A percentile compares a stretch with the other conserved stretches of the same genome.
Evolutionary conservation across 2,329 filamentous ascomycete genomes (phyloP).

Genomic region (Epichloe typhina): DNA sequence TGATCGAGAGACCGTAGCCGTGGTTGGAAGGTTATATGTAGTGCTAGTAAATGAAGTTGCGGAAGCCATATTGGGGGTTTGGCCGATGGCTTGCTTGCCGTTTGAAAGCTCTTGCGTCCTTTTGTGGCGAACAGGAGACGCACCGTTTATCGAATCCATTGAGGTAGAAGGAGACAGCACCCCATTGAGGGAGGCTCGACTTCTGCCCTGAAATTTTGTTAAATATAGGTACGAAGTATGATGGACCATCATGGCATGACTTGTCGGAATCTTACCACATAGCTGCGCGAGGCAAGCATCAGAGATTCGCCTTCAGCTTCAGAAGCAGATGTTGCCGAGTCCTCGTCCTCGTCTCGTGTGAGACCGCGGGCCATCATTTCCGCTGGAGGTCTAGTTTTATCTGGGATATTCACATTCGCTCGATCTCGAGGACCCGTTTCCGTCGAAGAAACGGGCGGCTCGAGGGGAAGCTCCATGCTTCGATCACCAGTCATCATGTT

Average conservation of each 20-base stretch:
- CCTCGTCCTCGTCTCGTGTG: slow-evolving; percentile 76
- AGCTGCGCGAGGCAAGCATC: slow-evolving; percentile 55
- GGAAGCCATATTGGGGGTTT: slow-evolving; percentile 39
- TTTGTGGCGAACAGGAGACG: slow-evolving; percentile 44
- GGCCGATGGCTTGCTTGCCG: slow-evolving; percentile 21
- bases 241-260: not conserved
- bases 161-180: slow-evolving; percentile 77
- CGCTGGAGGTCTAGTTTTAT: slow-evolving; percentile 76
- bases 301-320: slow-evolving; percentile 66
- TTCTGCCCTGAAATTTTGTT: slow-evolving; percentile 33
- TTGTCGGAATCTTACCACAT: slow-evolving; percentile 39
- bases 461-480: slow-evolving; percentile 85
- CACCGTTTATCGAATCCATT: slow-evolving; percentile 75
- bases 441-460: slow-evolving; percentile 67
- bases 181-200: slow-evolving; percentile 53
- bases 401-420: slow-evolving; percentile 77
- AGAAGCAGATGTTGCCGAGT: slow-evolving; percentile 71
- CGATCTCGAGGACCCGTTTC: slow-evolving; percentile 82
- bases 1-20: slow-evolving; percentile 56
- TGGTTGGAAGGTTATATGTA: slow-evolving; percentile 42
- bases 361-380: slow-evolving; percentile 82
- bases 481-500: slow-evolving; percentile 95
- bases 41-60: slow-evolving; percentile 50
- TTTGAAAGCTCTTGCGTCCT: slow-evolving; percentile 44
- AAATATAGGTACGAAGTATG: not conserved